Evolutionary conservation across 2,329 filamentous ascomycete species (phyloP).

Genomic region (Magnaporthales sp.): DNA sequence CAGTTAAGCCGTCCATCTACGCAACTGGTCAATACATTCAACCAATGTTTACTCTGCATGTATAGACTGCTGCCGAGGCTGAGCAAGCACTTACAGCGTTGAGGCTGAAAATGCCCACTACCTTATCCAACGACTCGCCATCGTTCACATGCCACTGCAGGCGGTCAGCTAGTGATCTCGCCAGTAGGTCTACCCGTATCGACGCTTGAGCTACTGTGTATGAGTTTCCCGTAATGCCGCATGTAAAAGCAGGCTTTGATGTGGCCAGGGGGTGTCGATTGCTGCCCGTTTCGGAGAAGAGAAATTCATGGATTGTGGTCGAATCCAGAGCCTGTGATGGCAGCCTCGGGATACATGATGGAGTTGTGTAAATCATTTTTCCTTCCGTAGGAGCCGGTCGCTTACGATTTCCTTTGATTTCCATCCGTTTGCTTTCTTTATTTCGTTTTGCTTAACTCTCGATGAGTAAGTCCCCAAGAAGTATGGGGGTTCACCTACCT

Average conservation of each 20-base stretch:
- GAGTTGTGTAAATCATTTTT: neutral
- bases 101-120: neutral
- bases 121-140: neutral
- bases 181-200: neutral
- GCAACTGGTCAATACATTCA: no score
- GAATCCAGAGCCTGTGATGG: neutral
- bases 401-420: no score
- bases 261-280: neutral
- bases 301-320: neutral
- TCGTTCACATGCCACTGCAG: neutral
- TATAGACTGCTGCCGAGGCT: no score
- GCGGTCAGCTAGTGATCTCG: neutral
- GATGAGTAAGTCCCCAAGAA: no score
- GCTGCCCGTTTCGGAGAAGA: neutral
- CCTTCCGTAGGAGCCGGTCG: no score
- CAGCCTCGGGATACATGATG: neutral
- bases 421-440: no score
- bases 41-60: no score
- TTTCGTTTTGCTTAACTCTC: no score
- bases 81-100: neutral
- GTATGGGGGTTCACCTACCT: no score
- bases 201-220: neutral
- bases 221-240: neutral
- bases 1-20: neutral
- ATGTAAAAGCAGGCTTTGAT: neutral